phyloP scores from a whole-genome alignment of 495 filamentous ascomycete species.

The Pseudomonodictys pantanalensis region DNA sequence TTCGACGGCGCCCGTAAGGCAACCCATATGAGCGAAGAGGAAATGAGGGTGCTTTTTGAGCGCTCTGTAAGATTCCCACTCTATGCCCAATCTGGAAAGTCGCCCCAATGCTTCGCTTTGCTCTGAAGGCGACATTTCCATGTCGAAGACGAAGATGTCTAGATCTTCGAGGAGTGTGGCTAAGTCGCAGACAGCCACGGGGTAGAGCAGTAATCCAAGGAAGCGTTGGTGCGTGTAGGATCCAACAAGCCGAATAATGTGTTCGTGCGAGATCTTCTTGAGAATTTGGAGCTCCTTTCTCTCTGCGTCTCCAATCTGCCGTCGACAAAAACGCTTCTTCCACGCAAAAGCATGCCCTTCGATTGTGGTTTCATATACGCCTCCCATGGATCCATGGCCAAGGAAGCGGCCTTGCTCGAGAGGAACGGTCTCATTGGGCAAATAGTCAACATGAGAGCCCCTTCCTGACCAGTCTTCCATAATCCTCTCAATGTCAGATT shows the following conservation, averaged over 20 bases:
- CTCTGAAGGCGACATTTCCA: background rate
- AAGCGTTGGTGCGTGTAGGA: constrained; percentile 29
- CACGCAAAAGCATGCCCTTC: constrained; percentile 21
- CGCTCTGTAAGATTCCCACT: background rate
- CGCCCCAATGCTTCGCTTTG: background rate
- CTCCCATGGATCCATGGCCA: constrained; percentile 27
- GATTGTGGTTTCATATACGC: constrained; percentile 26
- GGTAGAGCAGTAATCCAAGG: constrained; percentile 25
- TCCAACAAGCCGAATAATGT: constrained; percentile 26
- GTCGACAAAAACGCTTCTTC: constrained; percentile 24
- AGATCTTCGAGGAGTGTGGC: constrained; percentile 27
- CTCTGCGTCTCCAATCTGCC: constrained; percentile 17
- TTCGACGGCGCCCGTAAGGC: constrained; percentile 15
- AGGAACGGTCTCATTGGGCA: constrained; percentile 13
- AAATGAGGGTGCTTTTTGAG: background rate
- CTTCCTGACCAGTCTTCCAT: constrained; percentile 20
- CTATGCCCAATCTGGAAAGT: background rate
- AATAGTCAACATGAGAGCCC: constrained; percentile 30
- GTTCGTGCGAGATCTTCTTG: constrained; percentile 24
- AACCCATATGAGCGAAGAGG: constrained; percentile 15
- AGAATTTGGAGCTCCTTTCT: constrained; percentile 27
- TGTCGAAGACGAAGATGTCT: background rate
- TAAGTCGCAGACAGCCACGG: constrained; percentile 29
- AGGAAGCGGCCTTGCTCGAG: constrained; percentile 29
- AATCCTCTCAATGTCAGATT: background rate